Conservation (phyloP, 2,329 filamentous ascomycete genomes). For the Colletotrichum tofieldiae region DNA sequence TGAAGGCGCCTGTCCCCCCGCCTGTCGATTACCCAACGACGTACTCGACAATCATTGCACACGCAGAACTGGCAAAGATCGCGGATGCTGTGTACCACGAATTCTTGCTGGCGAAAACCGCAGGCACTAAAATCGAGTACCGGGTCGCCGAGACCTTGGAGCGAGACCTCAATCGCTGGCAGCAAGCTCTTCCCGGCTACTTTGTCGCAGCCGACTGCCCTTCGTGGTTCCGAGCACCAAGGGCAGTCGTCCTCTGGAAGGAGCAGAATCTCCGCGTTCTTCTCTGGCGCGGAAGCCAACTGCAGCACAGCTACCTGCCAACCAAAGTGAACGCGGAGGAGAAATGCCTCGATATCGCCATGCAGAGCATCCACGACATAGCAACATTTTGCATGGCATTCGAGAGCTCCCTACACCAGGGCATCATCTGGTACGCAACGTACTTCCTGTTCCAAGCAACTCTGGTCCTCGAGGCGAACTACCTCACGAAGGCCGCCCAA, state of each 20-base stretch:
- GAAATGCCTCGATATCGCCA: constrained; percentile 56
- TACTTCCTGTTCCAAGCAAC: constrained; percentile 63
- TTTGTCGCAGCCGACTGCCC: constrained; percentile 50
- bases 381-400: constrained; percentile 53
- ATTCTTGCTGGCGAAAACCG: constrained; percentile 56
- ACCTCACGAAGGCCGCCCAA: constrained; percentile 5
- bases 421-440: constrained; percentile 59
- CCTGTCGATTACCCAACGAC: constrained; percentile 56
- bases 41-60: constrained; percentile 58
- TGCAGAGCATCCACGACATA: constrained; percentile 56
- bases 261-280: constrained; percentile 61
- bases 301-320: constrained; percentile 52
- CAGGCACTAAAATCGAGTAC: constrained; percentile 52
- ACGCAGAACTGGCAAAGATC: constrained; percentile 57
- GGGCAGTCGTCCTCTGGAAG: constrained; percentile 59
- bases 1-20: constrained; percentile 7
- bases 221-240: constrained; percentile 54
- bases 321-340: constrained; percentile 48
- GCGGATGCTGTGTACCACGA: constrained; percentile 60
- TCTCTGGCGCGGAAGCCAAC: constrained; percentile 56
- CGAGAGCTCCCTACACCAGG: constrained; percentile 49
- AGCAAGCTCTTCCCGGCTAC: constrained; percentile 52
- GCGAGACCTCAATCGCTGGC: constrained; percentile 54
- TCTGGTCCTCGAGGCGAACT: constrained; percentile 58
- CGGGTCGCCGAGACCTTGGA: constrained; percentile 58